Conservation (phyloP, 495 filamentous ascomycete species). For the Mytilinidion resinicola region DNA sequence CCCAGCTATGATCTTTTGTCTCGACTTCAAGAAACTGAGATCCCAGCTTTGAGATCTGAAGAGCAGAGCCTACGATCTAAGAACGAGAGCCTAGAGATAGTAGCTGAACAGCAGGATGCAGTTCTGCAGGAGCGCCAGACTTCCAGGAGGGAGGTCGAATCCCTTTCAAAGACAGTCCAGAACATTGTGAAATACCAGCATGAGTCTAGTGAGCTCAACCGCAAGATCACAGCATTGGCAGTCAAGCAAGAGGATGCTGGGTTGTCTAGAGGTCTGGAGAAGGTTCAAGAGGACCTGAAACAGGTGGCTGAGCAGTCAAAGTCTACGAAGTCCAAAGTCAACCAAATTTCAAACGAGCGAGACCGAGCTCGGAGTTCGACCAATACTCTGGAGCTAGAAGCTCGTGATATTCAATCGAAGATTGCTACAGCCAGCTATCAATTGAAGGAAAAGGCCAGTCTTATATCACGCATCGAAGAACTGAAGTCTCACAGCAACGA, state of each 20-base stretch:
- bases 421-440: conserved; percentile 63
- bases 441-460: conserved; percentile 66
- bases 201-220: conserved; percentile 62
- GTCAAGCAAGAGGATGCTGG: conserved; percentile 64
- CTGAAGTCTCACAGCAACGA: conserved; percentile 58
- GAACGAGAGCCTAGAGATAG: conserved; percentile 53
- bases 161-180: conserved; percentile 64
- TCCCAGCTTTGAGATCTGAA: conserved; percentile 62
- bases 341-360: conserved; percentile 59
- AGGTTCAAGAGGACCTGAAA: conserved; percentile 72
- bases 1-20: conserved; percentile 64
- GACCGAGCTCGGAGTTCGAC: conserved; percentile 64
- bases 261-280: conserved; percentile 61
- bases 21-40: conserved; percentile 60
- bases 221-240: conserved; percentile 62
- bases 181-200: conserved; percentile 65
- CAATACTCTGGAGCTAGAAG: conserved; percentile 62
- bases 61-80: conserved; percentile 48
- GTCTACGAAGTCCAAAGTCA: conserved; percentile 53
- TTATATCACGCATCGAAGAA: conserved; percentile 64
- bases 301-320: conserved; percentile 60
- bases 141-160: conserved; percentile 66
- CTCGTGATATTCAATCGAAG: conserved; percentile 61
- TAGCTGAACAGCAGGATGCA: conserved; percentile 68
- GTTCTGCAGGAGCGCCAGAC: conserved; percentile 57